Percentiles rank a stretch among this genome's conserved stretches.
These are phyloP conservation scores for Knoxia roxburghii DNA, from an alignment of 257 asterid genomes.

Conservation along the genomic window DNA sequence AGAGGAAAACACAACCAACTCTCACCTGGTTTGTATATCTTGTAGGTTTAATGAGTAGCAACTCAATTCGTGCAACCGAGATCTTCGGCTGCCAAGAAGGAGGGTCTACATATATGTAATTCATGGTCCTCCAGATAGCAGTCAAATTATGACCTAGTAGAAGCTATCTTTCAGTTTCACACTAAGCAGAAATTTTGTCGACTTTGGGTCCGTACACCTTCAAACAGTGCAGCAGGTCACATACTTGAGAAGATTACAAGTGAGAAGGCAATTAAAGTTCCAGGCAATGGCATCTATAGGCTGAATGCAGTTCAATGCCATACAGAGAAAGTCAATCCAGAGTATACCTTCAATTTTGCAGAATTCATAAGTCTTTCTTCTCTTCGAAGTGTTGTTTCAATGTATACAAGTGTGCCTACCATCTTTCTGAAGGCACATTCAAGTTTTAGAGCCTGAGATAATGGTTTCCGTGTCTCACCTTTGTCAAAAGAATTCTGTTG, in stretches of 20 bases:
- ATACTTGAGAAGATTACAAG: conserved; percentile 58
- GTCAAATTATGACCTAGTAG: conserved; percentile 78
- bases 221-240: conserved; percentile 88
- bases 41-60: conserved; percentile 46
- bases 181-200: conserved; percentile 26
- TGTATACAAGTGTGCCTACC: conserved; percentile 69
- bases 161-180: conserved; percentile 76
- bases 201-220: conserved; percentile 87
- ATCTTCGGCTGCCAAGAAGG: conserved; percentile 68
- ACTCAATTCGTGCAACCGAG: conserved; percentile 66
- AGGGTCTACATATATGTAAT: conserved; percentile 77
- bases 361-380: conserved; percentile 44
- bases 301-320: conserved; percentile 73
- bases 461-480: conserved; percentile 84
- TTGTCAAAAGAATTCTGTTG: conserved; percentile 33
- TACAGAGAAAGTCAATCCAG: conserved; percentile 61
- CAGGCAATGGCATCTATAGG: conserved; percentile 49
- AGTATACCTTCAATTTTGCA: conserved; percentile 47
- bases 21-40: conserved; percentile 48
- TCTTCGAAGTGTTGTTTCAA: conserved; percentile 65
- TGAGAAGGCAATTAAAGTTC: conserved; percentile 25
- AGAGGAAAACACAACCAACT: conserved; percentile 24
- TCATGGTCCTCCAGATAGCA: conserved; percentile 98
- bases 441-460: no score
- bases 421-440: conserved; percentile 75